Evolutionary conservation across 192 early-diverging fungal species (phyloP), one percentile per base, ranked within the genome.

Genomic region (Backusella circina): DNA sequence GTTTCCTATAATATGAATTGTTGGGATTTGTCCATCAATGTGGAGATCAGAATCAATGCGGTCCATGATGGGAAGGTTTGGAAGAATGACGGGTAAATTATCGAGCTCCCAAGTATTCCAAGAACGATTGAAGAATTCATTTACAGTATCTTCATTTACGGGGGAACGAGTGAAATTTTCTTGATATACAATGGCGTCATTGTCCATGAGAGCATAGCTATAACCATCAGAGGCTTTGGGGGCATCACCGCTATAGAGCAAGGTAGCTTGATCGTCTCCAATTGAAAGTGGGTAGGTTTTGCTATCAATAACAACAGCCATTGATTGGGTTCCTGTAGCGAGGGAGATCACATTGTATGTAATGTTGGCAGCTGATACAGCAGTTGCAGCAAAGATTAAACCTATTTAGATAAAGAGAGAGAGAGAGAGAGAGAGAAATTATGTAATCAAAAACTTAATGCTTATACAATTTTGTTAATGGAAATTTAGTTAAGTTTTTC

Each of bases 11-110:
- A 71, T 9, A 30, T 71, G 41, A n/a, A 71, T 32, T 18, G 39
- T 44, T 31, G 70, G 70, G 50, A 71, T 71, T 47, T 71, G 37
- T 9, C 70, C 70, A 16, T 71, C 70, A 71, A 71, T 44, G 32
- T 71, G 70, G 21, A 71, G 41, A 15, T 39, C 28, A 21, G 70
- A 44, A 30, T 71, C 38, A 16, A 47, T 31, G 6, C 70, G 70
- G 16, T 71, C 28, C 8, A 71, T 71, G 3, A 47, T 39, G 8
- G 70, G 70, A 47, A 71, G 41, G 50, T 39, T 36, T 15, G 70
- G 70, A 44, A 71, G 70, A 9, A 71, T 30, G 10, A 39, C 21
- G 18, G 37, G 28, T 1, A 71, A 26, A 28, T 6, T 31, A 31
- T 36, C 28, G 15, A 71, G 39, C 2, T 23, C 13, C 36, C 36